A percentile compares a stretch with the other conserved stretches of the same genome.
Conservation (phyloP, 1,284 basidiomycete genomes). For the Tilletia horrida region DNA sequence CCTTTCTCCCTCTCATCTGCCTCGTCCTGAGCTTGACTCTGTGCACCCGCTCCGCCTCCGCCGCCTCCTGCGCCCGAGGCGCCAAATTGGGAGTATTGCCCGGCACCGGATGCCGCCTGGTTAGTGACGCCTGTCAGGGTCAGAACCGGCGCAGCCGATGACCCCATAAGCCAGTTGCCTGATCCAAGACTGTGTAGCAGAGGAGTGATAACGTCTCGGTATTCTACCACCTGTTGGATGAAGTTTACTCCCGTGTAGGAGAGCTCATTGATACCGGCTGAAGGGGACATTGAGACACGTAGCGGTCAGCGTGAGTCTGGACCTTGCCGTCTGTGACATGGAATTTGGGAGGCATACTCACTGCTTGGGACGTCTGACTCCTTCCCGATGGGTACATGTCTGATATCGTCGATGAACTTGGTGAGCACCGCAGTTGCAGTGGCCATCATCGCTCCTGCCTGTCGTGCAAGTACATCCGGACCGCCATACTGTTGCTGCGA, state of each 20-base stretch:
- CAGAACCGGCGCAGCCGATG: constrained; percentile 36
- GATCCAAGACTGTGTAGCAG: constrained; percentile 42
- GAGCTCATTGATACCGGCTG: constrained; percentile 47
- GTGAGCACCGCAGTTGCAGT: constrained; percentile 47
- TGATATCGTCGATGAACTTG: constrained; percentile 49
- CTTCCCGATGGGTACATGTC: constrained; percentile 43
- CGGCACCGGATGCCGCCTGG: neutral
- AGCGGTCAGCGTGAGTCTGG: no score
- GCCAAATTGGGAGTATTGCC: constrained; percentile 5
- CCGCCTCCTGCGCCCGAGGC: no score
- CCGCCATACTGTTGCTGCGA: constrained; percentile 18
- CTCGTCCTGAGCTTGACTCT: constrained; percentile 11
- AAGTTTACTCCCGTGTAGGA: constrained; percentile 44
- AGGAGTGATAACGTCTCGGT: constrained; percentile 41
- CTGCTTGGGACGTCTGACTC: constrained; percentile 43
- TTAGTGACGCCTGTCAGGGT: constrained; percentile 24
- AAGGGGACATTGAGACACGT: no score
- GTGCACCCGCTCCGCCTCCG: neutral
- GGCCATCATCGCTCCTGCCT: constrained; percentile 32
- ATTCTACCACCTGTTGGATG: constrained; percentile 39
- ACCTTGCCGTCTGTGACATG: neutral
- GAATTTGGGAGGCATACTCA: constrained; percentile 10
- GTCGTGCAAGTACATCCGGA: neutral
- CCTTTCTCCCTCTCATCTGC: constrained; percentile 15
- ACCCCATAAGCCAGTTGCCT: constrained; percentile 49